These are phyloP conservation scores for Oidium heveae DNA, from an alignment of 2,329 filamentous ascomycete genomes.

Conservation along the genomic window DNA sequence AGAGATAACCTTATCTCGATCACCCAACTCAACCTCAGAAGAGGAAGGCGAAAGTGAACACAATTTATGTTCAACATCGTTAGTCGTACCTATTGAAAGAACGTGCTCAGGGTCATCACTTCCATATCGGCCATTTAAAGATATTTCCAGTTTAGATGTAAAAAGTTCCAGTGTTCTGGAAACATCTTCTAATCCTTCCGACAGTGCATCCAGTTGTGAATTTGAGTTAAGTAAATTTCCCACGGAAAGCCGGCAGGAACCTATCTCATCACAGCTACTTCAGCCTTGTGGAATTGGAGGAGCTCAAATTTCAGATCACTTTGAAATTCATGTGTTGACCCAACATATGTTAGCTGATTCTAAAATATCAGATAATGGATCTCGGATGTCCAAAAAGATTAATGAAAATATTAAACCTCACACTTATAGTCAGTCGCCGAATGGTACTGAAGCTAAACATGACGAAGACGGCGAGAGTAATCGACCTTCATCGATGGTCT, in stretches of 20 bases:
- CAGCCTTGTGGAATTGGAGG: constrained; percentile 34
- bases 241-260: background rate
- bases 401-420: background rate
- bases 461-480: background rate
- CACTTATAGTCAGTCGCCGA: background rate
- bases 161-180: constrained; percentile 3
- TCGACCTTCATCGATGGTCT: too few relatives aligned
- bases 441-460: background rate
- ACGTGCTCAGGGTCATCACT: constrained; percentile 26
- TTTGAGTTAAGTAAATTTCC: background rate
- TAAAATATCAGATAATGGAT: background rate
- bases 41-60: constrained; percentile 5
- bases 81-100: constrained; percentile 13
- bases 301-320: constrained; percentile 37
- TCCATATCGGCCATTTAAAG: constrained; percentile 24
- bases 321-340: constrained; percentile 25
- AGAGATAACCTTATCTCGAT: constrained; percentile 12
- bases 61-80: background rate
- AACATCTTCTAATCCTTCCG: background rate
- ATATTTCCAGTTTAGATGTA: constrained; percentile 12
- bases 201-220: background rate
- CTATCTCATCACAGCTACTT: constrained; percentile 16
- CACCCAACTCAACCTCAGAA: background rate
- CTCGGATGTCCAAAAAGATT: background rate
- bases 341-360: background rate